Conservation (phyloP, 2,329 filamentous ascomycete species). For the Hymenoscyphus infarciens region DNA sequence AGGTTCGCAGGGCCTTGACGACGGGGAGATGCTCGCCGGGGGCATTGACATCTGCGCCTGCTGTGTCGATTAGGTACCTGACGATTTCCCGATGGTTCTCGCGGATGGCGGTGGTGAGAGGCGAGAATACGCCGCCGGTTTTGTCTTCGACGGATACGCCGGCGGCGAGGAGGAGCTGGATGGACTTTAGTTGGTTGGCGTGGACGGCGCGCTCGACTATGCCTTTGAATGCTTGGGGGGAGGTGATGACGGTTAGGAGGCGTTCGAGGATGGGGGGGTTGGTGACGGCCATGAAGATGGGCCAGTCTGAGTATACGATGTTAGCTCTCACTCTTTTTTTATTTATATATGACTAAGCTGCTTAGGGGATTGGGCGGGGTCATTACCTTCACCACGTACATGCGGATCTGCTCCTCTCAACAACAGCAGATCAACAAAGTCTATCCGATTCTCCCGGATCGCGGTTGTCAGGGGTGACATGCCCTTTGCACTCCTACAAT, state of each 20-base stretch:
- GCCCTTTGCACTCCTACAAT: slow-evolving; percentile 55
- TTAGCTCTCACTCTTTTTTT: too few relatives aligned
- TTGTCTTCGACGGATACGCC: slow-evolving; percentile 64
- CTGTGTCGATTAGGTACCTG: slow-evolving; percentile 56
- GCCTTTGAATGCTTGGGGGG: slow-evolving; percentile 61
- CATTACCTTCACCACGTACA: slow-evolving; percentile 49
- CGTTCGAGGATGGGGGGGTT: slow-evolving; percentile 57
- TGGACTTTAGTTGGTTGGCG: slow-evolving; percentile 62
- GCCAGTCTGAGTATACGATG: slow-evolving; percentile 51
- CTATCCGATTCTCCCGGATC: slow-evolving; percentile 55
- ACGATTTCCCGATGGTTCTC: slow-evolving; percentile 61
- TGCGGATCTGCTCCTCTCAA: slow-evolving; percentile 58
- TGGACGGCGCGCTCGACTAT: slow-evolving; percentile 65
- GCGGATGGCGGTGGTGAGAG: slow-evolving; percentile 63
- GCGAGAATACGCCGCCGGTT: slow-evolving; percentile 69
- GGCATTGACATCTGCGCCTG: slow-evolving; percentile 60
- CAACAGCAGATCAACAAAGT: slow-evolving; percentile 58
- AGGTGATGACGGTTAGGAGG: slow-evolving; percentile 53
- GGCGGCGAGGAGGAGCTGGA: slow-evolving; percentile 48
- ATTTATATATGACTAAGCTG: too few relatives aligned
- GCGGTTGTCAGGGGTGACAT: slow-evolving; percentile 63
- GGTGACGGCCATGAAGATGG: slow-evolving; percentile 64
- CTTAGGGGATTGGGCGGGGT: too few relatives aligned
- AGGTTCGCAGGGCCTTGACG: slow-evolving; percentile 63
- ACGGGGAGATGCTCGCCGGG: slow-evolving; percentile 69